These are phyloP conservation scores for Cocos nucifera DNA, from an alignment of 176 grass and related monocot genomes.

Conservation along the genomic window DNA sequence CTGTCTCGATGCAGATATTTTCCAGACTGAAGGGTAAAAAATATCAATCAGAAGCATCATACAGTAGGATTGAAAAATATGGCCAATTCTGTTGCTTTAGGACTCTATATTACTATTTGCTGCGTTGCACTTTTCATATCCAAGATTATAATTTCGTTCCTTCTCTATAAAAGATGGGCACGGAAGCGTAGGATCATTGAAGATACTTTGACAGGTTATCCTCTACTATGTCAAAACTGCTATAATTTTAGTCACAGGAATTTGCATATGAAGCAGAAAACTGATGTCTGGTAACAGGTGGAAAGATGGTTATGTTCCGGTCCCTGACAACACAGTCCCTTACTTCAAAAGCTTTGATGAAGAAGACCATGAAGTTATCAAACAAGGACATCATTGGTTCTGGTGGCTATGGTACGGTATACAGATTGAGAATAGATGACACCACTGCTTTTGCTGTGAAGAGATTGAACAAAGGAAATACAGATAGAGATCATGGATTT, in stretches of 20 bases:
- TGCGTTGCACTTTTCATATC: conserved; percentile 52
- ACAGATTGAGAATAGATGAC: conserved; percentile 35
- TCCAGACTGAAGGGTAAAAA: no score
- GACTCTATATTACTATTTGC: conserved; percentile 56
- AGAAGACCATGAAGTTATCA: conserved; percentile 43
- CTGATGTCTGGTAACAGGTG: conserved; percentile 29
- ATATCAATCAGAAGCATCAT: no score
- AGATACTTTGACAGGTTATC: conserved; percentile 42
- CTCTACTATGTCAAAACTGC: not conserved
- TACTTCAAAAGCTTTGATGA: conserved; percentile 44
- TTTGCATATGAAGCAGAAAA: not conserved
- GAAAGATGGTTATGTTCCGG: conserved; percentile 71
- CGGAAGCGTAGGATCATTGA: conserved; percentile 64
- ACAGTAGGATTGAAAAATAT: conserved; percentile 12
- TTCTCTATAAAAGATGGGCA: conserved; percentile 74
- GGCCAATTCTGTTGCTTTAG: conserved; percentile 19
- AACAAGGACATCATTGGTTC: conserved; percentile 74
- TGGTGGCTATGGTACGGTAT: conserved; percentile 62
- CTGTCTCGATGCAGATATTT: no score
- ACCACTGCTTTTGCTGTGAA: conserved; percentile 51
- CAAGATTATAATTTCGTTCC: conserved; percentile 62
- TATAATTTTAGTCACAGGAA: not conserved
- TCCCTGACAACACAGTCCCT: conserved; percentile 29
- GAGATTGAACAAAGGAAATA: conserved; percentile 45
- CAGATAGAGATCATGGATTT: conserved; percentile 49